Evolutionary conservation across 2,329 filamentous ascomycete genomes (phyloP).

Genomic region (Fusarium cyanostomum): DNA sequence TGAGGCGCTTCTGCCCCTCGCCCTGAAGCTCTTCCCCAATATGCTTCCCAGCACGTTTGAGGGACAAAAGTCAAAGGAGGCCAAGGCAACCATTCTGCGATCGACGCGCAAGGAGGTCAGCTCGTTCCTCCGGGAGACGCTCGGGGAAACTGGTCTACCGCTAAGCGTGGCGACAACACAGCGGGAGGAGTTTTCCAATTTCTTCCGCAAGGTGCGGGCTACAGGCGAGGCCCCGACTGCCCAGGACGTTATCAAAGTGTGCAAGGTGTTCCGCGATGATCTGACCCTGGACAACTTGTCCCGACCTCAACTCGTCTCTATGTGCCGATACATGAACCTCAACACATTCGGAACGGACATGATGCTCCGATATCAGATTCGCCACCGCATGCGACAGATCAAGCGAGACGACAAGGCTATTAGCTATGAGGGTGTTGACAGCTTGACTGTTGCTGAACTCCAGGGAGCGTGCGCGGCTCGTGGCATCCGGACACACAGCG

Average conservation of each 20-base stretch:
- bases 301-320: constrained; percentile 92
- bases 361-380: constrained; percentile 96
- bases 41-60: constrained; percentile 97
- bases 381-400: constrained; percentile 98
- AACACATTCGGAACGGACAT: constrained; percentile 97
- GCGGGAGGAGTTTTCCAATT: constrained; percentile 92
- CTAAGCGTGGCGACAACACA: constrained; percentile 85
- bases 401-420: constrained; percentile 98
- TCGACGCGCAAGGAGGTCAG: constrained; percentile 94
- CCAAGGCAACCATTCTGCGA: constrained; percentile 83
- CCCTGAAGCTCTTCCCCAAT: constrained; percentile 95
- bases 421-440: constrained; percentile 91
- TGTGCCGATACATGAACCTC: constrained; percentile 98
- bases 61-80: constrained; percentile 87
- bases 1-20: constrained; percentile 89
- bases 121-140: constrained; percentile 84
- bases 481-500: constrained; percentile 90
- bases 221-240: constrained; percentile 90
- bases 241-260: constrained; percentile 96
- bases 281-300: constrained; percentile 96
- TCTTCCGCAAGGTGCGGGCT: constrained; percentile 94
- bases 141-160: constrained; percentile 93
- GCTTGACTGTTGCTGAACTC: constrained; percentile 90
- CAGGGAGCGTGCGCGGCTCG: constrained; percentile 92
- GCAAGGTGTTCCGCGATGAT: constrained; percentile 99